A percentile compares a stretch with the other conserved stretches of the same genome.
Evolutionary conservation across 73 alveolate species (phyloP).

Genomic region (Diophrys sp.): DNA sequence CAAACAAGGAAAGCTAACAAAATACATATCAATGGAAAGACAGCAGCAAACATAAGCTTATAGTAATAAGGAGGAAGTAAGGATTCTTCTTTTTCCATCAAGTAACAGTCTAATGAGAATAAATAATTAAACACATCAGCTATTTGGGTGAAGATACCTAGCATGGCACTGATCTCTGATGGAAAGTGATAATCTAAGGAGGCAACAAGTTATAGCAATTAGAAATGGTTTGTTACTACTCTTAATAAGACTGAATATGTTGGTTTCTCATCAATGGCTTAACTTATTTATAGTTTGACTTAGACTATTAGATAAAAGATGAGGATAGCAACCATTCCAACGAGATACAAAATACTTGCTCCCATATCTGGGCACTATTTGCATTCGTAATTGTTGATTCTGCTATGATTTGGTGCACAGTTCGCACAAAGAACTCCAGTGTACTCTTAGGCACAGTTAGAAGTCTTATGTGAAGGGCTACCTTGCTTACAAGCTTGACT

Average conservation of each 20-base stretch:
- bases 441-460: slow-evolving; percentile 40
- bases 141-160: neutral
- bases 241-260: slow-evolving; percentile 7
- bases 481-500: neutral
- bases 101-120: slow-evolving; percentile 31
- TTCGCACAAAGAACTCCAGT: slow-evolving; percentile 28
- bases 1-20: neutral
- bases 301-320: slow-evolving; percentile 1
- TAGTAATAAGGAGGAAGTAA: neutral
- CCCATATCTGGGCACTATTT: slow-evolving; percentile 29
- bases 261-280: slow-evolving; percentile 5
- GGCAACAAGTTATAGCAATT: slow-evolving; percentile 13
- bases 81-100: neutral
- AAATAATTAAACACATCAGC: slow-evolving; percentile 10
- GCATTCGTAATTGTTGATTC: slow-evolving; percentile 15
- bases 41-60: slow-evolving; percentile 6
- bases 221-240: slow-evolving; percentile 16
- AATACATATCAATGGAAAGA: slow-evolving; percentile 4
- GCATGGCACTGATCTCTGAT: neutral
- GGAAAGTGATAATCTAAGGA: slow-evolving; percentile 19
- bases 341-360: neutral
- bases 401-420: slow-evolving; percentile 22
- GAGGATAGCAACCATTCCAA: neutral
- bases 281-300: neutral
- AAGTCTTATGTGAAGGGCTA: neutral